phyloP scores from a whole-genome alignment of 2,329 filamentous ascomycete species.

The Xenoacremonium recifei region DNA sequence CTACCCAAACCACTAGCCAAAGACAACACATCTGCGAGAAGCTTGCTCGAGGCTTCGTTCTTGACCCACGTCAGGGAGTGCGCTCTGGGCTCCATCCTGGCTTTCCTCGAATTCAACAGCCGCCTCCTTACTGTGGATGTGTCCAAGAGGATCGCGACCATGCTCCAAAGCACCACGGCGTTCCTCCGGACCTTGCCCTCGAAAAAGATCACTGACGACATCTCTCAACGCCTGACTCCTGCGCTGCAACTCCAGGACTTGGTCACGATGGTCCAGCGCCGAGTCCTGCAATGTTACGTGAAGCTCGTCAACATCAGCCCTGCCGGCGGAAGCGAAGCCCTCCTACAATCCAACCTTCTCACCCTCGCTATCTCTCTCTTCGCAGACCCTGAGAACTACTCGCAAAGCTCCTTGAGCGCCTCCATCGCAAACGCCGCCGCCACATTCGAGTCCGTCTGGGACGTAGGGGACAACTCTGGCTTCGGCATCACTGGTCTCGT shows the following conservation, averaged over 20 bases:
- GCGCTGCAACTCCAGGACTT: conserved; percentile 87
- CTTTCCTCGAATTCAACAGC: conserved; percentile 91
- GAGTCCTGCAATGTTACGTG: conserved; percentile 92
- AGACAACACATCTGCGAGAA: conserved; percentile 82
- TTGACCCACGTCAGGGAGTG: conserved; percentile 93
- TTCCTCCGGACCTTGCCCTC: conserved; percentile 83
- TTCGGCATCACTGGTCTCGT: conserved; percentile 91
- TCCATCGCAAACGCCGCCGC: conserved; percentile 89
- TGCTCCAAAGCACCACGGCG: conserved; percentile 91
- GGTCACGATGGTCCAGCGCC: conserved; percentile 87
- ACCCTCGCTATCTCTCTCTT: conserved; percentile 89
- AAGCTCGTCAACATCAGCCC: conserved; percentile 88
- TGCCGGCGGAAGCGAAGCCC: conserved; percentile 76
- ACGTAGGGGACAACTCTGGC: conserved; percentile 88
- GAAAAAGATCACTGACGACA: conserved; percentile 84
- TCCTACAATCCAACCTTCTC: conserved; percentile 87
- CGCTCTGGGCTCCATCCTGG: conserved; percentile 84
- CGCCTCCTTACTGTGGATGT: conserved; percentile 90
- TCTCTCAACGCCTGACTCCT: conserved; percentile 77
- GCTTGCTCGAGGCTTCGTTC: conserved; percentile 86
- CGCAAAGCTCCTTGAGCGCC: conserved; percentile 79
- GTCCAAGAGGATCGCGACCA: conserved; percentile 84
- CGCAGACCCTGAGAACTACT: conserved; percentile 87
- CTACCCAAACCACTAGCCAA: conserved; percentile 91
- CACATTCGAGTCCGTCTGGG: conserved; percentile 92